Evolutionary conservation across 2,329 filamentous ascomycete genomes (phyloP).

Genomic region (Exophiala sp.): DNA sequence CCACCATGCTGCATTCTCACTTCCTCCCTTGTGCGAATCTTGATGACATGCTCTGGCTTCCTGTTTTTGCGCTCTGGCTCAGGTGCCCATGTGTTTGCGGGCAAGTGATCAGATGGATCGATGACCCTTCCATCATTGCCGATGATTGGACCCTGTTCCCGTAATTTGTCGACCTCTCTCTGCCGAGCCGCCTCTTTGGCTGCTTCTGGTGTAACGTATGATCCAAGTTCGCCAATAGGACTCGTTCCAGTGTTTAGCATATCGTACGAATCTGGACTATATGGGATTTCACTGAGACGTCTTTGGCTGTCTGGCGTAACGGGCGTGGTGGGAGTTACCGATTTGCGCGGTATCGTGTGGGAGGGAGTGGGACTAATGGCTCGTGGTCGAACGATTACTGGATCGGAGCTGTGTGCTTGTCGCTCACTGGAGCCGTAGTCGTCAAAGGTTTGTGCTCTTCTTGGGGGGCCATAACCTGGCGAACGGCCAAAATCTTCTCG

Average conservation of each 20-base stretch:
- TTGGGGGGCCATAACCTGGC: conserved; percentile 11
- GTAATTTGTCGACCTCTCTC: conserved; percentile 37
- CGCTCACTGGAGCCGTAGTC: conserved; percentile 17
- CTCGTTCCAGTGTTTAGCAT: conserved; percentile 52
- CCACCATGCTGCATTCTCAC: conserved; percentile 19
- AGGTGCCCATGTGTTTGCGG: conserved; percentile 63
- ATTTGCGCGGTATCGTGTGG: conserved; percentile 49
- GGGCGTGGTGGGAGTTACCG: conserved; percentile 55
- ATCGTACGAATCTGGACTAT: conserved; percentile 61
- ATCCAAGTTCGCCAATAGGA: conserved; percentile 33
- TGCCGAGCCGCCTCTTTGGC: conserved; percentile 39
- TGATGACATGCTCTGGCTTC: conserved; percentile 48
- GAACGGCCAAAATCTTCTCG: conserved; percentile 13
- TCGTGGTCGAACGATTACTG: conserved; percentile 39
- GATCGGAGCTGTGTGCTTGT: conserved; percentile 29
- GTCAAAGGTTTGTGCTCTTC: conserved; percentile 21
- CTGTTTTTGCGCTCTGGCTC: conserved; percentile 59
- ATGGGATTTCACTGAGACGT: conserved; percentile 48
- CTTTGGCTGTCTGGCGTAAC: conserved; percentile 38
- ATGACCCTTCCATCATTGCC: conserved; percentile 62
- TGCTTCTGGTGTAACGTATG: conserved; percentile 39
- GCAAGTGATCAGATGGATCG: conserved; percentile 64
- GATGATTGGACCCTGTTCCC: conserved; percentile 56
- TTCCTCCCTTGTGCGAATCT: conserved; percentile 38
- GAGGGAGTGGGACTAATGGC: conserved; percentile 42